Evolutionary conservation across 352 stramenopile species (phyloP).

Genomic region (Pilasporangium apinafurcum): DNA sequence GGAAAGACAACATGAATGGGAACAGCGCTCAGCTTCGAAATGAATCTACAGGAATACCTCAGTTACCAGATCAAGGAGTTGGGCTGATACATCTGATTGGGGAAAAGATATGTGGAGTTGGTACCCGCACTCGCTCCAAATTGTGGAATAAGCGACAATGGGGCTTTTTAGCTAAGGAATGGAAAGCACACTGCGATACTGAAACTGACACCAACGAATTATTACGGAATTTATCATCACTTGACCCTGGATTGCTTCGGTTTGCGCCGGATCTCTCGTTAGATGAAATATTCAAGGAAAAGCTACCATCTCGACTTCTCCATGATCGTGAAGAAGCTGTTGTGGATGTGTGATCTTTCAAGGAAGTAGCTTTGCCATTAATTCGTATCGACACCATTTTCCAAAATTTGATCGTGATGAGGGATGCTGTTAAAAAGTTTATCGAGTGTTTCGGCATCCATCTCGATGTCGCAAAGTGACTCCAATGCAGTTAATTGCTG

Average conservation of each 20-base stretch:
- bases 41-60: neutral
- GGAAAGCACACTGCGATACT: slow-evolving; percentile 39
- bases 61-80: neutral
- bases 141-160: slow-evolving; percentile 51
- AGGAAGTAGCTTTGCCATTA: neutral
- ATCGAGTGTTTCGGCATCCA: slow-evolving; percentile 30
- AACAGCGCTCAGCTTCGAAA: slow-evolving; percentile 9
- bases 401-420: slow-evolving; percentile 19
- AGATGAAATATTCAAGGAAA: slow-evolving; percentile 73
- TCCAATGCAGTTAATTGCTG: slow-evolving; percentile 34
- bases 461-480: slow-evolving; percentile 22
- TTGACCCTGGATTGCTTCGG: slow-evolving; percentile 18
- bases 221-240: slow-evolving; percentile 16
- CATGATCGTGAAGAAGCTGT: slow-evolving; percentile 65
- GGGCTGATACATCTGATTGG: neutral
- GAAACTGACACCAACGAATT: slow-evolving; percentile 28
- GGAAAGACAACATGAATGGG: neutral
- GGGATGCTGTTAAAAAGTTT: slow-evolving; percentile 44
- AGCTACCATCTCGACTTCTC: slow-evolving; percentile 53
- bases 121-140: slow-evolving; percentile 3
- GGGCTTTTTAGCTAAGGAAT: slow-evolving; percentile 26
- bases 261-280: slow-evolving; percentile 31
- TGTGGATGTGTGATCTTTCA: slow-evolving; percentile 53
- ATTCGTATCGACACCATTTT: slow-evolving; percentile 2
- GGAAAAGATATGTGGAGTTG: slow-evolving; percentile 13